Percentiles rank a stretch among this genome's conserved stretches.
phyloP scores from a whole-genome alignment of 208 protist genomes.

The Phytomonas serpens region DNA sequence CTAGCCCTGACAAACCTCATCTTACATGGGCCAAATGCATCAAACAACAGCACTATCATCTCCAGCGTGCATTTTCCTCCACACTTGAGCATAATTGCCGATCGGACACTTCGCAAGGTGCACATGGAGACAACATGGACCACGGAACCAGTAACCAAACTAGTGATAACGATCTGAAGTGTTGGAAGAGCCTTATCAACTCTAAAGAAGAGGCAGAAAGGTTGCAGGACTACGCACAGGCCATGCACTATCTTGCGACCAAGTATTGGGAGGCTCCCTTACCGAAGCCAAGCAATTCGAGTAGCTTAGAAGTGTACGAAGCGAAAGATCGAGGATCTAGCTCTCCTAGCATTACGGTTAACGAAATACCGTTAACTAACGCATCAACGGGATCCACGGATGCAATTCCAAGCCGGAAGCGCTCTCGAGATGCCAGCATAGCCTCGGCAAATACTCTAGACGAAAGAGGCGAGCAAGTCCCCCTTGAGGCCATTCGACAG shows the following conservation, averaged over 20 bases:
- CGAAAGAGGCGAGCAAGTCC: neutral
- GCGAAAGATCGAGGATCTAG: neutral
- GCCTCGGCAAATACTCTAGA: neutral
- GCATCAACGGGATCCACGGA: neutral
- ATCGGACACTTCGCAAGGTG: neutral
- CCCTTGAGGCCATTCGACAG: constrained; percentile 5
- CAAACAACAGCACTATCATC: constrained; percentile 47
- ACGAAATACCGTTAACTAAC: neutral
- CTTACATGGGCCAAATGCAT: constrained; percentile 25
- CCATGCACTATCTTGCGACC: constrained; percentile 72
- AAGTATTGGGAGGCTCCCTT: constrained; percentile 39
- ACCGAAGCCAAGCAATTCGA: neutral
- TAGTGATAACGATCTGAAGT: constrained; percentile 18
- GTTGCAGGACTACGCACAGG: constrained; percentile 35
- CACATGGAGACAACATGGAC: neutral
- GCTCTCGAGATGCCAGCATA: neutral
- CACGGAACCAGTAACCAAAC: neutral
- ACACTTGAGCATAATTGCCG: neutral
- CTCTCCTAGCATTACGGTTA: neutral
- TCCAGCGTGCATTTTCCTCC: constrained; percentile 21
- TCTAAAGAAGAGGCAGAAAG: constrained; percentile 20
- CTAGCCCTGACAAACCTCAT: constrained; percentile 5
- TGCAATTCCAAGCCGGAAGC: neutral
- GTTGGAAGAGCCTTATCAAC: constrained; percentile 19
- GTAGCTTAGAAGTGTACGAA: neutral